Evolutionary conservation across 2,329 filamentous ascomycete species (phyloP).

Genomic region (Mycosphaerella sp.): DNA sequence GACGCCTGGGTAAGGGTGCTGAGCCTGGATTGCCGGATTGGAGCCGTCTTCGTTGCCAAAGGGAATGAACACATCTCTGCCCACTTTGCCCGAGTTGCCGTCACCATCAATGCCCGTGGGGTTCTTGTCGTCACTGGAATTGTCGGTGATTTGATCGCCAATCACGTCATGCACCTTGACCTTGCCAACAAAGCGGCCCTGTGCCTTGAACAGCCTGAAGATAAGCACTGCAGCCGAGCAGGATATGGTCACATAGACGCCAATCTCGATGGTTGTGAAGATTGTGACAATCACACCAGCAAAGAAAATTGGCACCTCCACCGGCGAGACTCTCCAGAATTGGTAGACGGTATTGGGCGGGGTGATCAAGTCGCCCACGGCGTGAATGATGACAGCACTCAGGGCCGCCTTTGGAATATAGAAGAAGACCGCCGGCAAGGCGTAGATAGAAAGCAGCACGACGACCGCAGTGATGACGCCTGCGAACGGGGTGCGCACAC

Average conservation of each 20-base stretch:
- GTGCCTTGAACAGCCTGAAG: constrained; percentile 75
- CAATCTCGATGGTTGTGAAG: constrained; percentile 82
- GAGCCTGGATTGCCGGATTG: constrained; percentile 74
- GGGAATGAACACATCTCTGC: constrained; percentile 78
- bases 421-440: constrained; percentile 80
- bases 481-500: constrained; percentile 83
- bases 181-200: constrained; percentile 74
- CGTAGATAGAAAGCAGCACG: constrained; percentile 85
- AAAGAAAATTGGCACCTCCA: constrained; percentile 91
- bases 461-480: constrained; percentile 81
- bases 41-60: constrained; percentile 83
- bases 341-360: constrained; percentile 86
- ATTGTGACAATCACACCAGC: constrained; percentile 84
- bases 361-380: constrained; percentile 86
- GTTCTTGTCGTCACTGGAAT: constrained; percentile 51
- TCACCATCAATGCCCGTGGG: not conserved
- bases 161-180: constrained; percentile 79
- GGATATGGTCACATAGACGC: constrained; percentile 79
- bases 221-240: constrained; percentile 72
- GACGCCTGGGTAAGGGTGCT: constrained; percentile 79
- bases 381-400: constrained; percentile 89
- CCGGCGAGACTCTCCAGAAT: constrained; percentile 87
- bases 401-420: constrained; percentile 81
- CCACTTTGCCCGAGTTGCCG: constrained; percentile 44
- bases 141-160: constrained; percentile 64